These are phyloP conservation scores for Tolypocladium sp. DNA, from an alignment of 2,329 filamentous ascomycete species.

Conservation along the genomic window DNA sequence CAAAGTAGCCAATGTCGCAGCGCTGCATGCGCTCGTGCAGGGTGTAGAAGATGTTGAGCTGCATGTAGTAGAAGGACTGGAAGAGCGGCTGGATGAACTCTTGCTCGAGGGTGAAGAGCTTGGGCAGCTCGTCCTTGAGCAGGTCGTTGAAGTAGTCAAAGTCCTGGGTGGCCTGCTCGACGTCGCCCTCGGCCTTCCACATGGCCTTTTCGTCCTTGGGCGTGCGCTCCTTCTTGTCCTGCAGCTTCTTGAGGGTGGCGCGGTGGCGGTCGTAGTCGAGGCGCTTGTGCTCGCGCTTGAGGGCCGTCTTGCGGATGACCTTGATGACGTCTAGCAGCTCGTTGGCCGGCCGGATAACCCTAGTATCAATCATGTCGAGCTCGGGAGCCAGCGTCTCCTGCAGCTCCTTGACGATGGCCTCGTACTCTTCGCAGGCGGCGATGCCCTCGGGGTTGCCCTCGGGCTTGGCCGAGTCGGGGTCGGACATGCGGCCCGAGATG, in stretches of 20 bases:
- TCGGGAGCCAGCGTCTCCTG: constrained; percentile 84
- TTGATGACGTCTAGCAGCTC: constrained; percentile 94
- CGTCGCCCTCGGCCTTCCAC: constrained; percentile 89
- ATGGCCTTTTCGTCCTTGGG: constrained; percentile 96
- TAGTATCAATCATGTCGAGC: constrained; percentile 91
- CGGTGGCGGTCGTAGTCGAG: constrained; percentile 90
- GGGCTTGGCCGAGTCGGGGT: constrained; percentile 71
- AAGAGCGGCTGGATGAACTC: constrained; percentile 96
- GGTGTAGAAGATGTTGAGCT: constrained; percentile 98
- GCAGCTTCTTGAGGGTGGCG: constrained; percentile 77
- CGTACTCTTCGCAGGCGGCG: constrained; percentile 91
- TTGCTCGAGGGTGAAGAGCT: constrained; percentile 79
- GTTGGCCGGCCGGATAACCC: constrained; percentile 85
- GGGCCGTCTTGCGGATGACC: constrained; percentile 76
- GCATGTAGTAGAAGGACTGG: constrained; percentile 99
- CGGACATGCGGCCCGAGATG: constrained; percentile 90
- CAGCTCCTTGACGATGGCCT: constrained; percentile 79
- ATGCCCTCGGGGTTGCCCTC: constrained; percentile 93
- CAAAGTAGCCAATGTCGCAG: constrained; percentile 96
- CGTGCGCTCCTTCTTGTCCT: constrained; percentile 95
- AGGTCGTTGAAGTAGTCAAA: constrained; percentile 98
- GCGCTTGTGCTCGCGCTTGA: constrained; percentile 95
- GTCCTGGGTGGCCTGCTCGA: constrained; percentile 87
- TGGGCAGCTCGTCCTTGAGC: constrained; percentile 89
- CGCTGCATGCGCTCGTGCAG: constrained; percentile 96